phyloP scores from a whole-genome alignment of 192 early-diverging fungal species.

The Gaertneriomyces semiglobifer region DNA sequence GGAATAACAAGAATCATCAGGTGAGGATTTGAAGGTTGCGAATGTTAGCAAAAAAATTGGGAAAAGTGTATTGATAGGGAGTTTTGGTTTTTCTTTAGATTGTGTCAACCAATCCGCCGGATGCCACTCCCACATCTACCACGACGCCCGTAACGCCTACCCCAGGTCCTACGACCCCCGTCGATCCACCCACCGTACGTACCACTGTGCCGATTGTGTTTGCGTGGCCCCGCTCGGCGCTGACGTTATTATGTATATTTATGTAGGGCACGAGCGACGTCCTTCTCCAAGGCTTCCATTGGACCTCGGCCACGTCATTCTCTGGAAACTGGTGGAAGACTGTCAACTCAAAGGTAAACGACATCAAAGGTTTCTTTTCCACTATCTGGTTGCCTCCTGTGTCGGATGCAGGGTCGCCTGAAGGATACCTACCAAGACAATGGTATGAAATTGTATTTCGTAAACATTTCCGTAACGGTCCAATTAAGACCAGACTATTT shows the following conservation, averaged over 20 bases:
- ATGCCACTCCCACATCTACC: neutral
- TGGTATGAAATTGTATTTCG: neutral
- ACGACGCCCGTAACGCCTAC: neutral
- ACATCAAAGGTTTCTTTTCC: constrained; percentile 7
- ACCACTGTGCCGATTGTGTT: too few species aligned
- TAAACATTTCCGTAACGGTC: too few species aligned
- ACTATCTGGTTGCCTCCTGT: constrained; percentile 11
- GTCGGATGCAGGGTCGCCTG: constrained; percentile 3
- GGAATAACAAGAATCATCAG: neutral
- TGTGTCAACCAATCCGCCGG: neutral
- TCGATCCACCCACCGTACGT: too few species aligned
- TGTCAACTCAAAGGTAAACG: neutral
- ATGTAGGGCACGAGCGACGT: neutral
- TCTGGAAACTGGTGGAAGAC: constrained; percentile 3
- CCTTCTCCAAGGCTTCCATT: constrained; percentile 5
- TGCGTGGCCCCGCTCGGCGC: too few species aligned
- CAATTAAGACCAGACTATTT: too few species aligned
- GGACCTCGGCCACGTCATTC: neutral
- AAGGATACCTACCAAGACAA: constrained; percentile 12
- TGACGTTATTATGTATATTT: too few species aligned
- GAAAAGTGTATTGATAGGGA: too few species aligned
- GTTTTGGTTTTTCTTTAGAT: too few species aligned
- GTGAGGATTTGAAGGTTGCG: neutral
- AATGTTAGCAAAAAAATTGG: neutral
- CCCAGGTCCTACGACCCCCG: neutral